phyloP scores from a whole-genome alignment of 1,284 basidiomycete genomes.

The Tilletia caries region DNA sequence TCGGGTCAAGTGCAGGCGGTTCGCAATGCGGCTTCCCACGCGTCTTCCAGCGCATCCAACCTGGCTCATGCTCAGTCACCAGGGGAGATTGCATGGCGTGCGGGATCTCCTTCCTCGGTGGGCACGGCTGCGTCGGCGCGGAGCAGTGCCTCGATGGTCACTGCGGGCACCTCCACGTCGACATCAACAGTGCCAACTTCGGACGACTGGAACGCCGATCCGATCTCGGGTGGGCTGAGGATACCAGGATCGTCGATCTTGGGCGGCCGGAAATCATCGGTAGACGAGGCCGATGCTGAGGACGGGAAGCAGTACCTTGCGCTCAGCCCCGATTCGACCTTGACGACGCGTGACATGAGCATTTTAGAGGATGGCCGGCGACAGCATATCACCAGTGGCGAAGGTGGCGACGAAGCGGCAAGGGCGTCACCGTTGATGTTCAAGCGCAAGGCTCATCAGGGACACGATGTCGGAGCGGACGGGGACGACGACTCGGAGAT shows the following conservation, averaged over 20 bases:
- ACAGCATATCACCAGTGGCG: not conserved
- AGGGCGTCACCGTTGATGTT: not conserved
- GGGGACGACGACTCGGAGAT: constrained; percentile 9
- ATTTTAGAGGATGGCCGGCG: not conserved
- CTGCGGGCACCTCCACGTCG: not conserved
- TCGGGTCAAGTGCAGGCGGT: not conserved
- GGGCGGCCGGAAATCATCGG: no score
- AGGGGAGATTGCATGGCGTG: not conserved
- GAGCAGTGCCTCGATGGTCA: not conserved
- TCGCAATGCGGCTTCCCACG: not conserved
- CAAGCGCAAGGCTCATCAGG: constrained; percentile 11
- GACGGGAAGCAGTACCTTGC: constrained; percentile 1
- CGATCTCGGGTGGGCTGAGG: not conserved
- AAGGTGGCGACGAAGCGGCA: not conserved
- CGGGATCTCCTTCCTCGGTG: not conserved
- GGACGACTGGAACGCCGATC: constrained; percentile 1
- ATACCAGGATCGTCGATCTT: no score
- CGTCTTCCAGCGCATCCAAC: not conserved
- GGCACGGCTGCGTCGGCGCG: constrained; percentile 4
- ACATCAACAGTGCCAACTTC: constrained; percentile 3
- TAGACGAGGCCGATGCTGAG: not conserved
- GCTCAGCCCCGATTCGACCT: constrained; percentile 4
- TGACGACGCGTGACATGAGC: constrained; percentile 2
- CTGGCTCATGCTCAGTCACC: not conserved
- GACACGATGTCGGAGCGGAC: constrained; percentile 6